phyloP scores from a whole-genome alignment of 352 stramenopile genomes.

The Pythium rishiriense region DNA sequence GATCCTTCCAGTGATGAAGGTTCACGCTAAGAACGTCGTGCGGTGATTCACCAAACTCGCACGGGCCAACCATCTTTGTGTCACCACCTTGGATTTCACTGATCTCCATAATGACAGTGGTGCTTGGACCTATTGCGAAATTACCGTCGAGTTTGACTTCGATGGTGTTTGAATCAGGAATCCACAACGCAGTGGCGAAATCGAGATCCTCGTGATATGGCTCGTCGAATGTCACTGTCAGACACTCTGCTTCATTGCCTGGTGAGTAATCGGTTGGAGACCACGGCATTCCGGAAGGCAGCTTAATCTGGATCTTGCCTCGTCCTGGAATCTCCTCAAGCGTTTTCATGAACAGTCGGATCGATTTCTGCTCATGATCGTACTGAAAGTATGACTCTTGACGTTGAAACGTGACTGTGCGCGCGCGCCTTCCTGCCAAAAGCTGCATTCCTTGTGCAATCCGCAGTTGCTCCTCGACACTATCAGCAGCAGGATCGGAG shows the following conservation, averaged over 20 bases:
- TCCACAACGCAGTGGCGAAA: conserved; percentile 35
- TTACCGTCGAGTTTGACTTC: conserved; percentile 39
- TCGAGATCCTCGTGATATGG: conserved; percentile 37
- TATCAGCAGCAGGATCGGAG: conserved; percentile 25
- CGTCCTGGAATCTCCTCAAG: conserved; percentile 36
- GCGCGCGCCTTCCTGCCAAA: conserved; percentile 29
- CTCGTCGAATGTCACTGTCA: conserved; percentile 34
- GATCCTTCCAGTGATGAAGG: conserved; percentile 42
- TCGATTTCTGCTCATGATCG: conserved; percentile 21
- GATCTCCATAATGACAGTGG: conserved; percentile 40
- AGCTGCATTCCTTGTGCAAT: conserved; percentile 29
- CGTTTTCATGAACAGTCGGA: conserved; percentile 41
- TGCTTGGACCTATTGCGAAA: conserved; percentile 33
- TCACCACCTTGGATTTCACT: conserved; percentile 32
- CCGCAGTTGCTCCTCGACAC: conserved; percentile 38
- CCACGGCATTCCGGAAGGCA: conserved; percentile 32
- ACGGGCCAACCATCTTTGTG: conserved; percentile 38
- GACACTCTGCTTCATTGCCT: conserved; percentile 21
- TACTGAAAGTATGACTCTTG: conserved; percentile 60
- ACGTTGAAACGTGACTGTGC: conserved; percentile 47
- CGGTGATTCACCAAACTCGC: conserved; percentile 32
- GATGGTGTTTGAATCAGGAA: conserved; percentile 23
- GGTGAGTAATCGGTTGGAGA: conserved; percentile 19
- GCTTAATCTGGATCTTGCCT: conserved; percentile 35
- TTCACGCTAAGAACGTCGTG: conserved; percentile 24